Base-by-base conservation (phyloP, 1,284 basidiomycete genomes). In the Apiotrichum brassicae region DNA sequence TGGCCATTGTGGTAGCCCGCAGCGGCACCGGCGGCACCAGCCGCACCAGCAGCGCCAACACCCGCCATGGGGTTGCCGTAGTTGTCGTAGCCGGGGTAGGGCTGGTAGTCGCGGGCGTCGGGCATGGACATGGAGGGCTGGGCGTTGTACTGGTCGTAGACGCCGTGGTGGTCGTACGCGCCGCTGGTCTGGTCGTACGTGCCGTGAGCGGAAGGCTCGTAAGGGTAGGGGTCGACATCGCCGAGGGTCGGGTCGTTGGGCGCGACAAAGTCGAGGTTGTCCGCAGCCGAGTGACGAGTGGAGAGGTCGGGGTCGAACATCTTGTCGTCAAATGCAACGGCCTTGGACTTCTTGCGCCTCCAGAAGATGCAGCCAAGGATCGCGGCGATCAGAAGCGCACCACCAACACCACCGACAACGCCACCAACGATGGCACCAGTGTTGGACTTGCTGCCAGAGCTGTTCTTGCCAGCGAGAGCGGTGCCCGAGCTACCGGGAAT, bases 371-470 rank as follows among this genome's bases (percentile, higher is more conserved):
- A 72, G 53, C 60, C 63, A 7, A 67, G 34, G 13, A 71, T 57
- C 6, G 59, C 59, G 14, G 56, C 58, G 22, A 73, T 42, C 1
- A 69, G 44, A 13, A 63, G 55, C 5, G 69, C 52, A 39, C 64
- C 70, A 30, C 56, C 60, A 6, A 71, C 58, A 46, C 72, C 72
- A 22, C 72, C 72, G n/a, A 74, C 61, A n/a, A 72, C 71, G 41
- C 71, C 72, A 28, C 72, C 72, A 14, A 68, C 72, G 26, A 74
- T 74, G 2, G 71, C 68, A 24, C 72, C 71, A 18, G 57, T 60
- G 53, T 72, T 51, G 18, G 32, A 38, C 35, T 46, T 50, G 20
- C 26, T 33, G 42, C 24, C 16, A n/a, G n/a, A n/a, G 26, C 25
- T 6, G 20, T n/a, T 33, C 24, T 19, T 14, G 28, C 12, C n/a